Evolutionary conservation across 371 early-diverging fungal genomes (phyloP).

Genomic region (Catenaria anguillulae): DNA sequence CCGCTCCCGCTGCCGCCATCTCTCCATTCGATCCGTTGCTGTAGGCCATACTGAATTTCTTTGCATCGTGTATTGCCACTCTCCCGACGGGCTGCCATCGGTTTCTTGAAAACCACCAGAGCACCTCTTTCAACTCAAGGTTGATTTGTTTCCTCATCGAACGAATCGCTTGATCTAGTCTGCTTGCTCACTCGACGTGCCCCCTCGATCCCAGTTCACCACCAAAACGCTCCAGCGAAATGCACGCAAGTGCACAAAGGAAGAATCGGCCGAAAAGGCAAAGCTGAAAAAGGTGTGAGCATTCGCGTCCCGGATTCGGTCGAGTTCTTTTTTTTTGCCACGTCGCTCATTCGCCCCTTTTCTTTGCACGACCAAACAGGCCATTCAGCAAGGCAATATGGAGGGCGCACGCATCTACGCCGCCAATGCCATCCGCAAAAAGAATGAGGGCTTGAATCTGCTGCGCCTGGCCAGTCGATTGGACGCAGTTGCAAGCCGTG

Average conservation of each 20-base stretch:
- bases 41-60: too few species aligned
- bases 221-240: conserved; percentile 77
- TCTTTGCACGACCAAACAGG: conserved; percentile 41
- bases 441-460: conserved; percentile 80
- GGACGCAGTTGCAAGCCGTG: conserved; percentile 79
- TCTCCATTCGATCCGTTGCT: too few species aligned
- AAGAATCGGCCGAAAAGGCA: conserved; percentile 58
- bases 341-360: neutral
- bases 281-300: conserved; percentile 90
- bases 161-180: too few species aligned
- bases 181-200: neutral
- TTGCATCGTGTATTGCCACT: too few species aligned
- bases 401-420: conserved; percentile 91
- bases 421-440: conserved; percentile 91
- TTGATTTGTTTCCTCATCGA: too few species aligned
- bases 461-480: conserved; percentile 74
- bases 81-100: too few species aligned
- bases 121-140: conserved; percentile 1
- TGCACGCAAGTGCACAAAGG: conserved; percentile 69
- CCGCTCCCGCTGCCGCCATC: too few species aligned
- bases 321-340: neutral
- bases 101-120: neutral
- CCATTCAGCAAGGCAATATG: conserved; percentile 81
- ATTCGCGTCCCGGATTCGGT: too few species aligned
- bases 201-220: conserved; percentile 49